Base-by-base conservation (phyloP, 1,284 basidiomycete genomes). In the Cerioporus squamosus region DNA sequence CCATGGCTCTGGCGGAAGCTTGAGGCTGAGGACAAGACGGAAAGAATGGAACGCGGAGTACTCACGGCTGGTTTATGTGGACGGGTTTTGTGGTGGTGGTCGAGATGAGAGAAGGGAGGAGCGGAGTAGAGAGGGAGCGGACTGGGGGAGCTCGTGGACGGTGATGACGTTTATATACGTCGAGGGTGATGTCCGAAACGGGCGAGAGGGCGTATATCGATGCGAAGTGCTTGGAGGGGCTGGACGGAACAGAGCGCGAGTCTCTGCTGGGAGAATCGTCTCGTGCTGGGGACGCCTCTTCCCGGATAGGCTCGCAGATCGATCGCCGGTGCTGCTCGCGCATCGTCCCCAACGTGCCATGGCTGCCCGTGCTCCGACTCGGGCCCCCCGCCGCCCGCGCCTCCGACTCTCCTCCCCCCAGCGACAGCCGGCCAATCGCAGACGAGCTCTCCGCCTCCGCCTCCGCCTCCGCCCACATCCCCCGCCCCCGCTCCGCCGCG, bases 81-180 rank as follows among this genome's bases (percentile, higher is more conserved):
- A 87, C 72, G 57, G 87, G 87, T 39, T 77, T 74, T 59, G 86
- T 85, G 56, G 86, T 87, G 64, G 75, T 82, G 57, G 86, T 86
- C 55, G 84, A 88, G 71, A 87, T 81, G 70, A 88, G 81, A 65
- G 80, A 78, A 58, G 85, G 85, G 50, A 80, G 77, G 53, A 58
- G 77, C 57, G 84, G 81, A 56, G 81, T 78, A 57, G 84, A 83
- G 64, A 74, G 65, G 55, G 78, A 75, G 61, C 82, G 77, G 57
- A 74, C 62, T 62, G 79, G 73, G 51, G 76, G 74, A 23, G 75
- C 66, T 60, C 80, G 78, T 55, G 81, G 80, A 66, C 76, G 81
- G 74, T 86, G 85, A 77, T 86, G 86, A 76, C 85, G 83, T 77
- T 73, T 73, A 73, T 70, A 71, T 72, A 71, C 62, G 55, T 69